Conservation (phyloP, 2,329 filamentous ascomycete species). For the Capronia americana region DNA sequence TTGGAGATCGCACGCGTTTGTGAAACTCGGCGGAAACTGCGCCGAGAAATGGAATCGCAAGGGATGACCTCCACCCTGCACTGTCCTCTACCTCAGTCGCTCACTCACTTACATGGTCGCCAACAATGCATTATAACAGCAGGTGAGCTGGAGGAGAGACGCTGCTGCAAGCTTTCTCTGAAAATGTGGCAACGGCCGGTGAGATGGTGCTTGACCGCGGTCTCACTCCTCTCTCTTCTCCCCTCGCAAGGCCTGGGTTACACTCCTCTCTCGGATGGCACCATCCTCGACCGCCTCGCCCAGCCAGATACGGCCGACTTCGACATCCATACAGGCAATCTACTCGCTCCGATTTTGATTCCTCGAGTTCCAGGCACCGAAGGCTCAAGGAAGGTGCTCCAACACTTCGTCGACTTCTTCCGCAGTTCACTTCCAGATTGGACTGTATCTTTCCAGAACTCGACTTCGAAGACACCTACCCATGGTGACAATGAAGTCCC, state of each 20-base stretch:
- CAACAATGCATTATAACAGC: background rate
- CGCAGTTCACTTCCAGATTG: conserved; percentile 74
- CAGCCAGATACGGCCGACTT: conserved; percentile 73
- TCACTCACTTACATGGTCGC: background rate
- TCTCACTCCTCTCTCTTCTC: conserved; percentile 18
- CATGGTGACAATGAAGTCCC: conserved; percentile 74
- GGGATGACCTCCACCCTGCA: background rate
- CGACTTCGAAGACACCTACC: conserved; percentile 80
- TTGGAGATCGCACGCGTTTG: conserved; percentile 13
- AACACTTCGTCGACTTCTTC: conserved; percentile 88
- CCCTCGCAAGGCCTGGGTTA: conserved; percentile 53
- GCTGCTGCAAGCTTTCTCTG: background rate
- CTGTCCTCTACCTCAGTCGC: background rate
- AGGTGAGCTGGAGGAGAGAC: background rate
- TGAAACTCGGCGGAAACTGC: conserved; percentile 27
- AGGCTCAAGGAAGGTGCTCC: conserved; percentile 73
- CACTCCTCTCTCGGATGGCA: conserved; percentile 72
- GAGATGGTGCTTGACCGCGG: conserved; percentile 16
- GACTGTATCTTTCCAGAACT: conserved; percentile 85
- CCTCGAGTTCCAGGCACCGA: conserved; percentile 87
- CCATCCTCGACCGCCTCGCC: conserved; percentile 70
- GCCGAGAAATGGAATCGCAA: conserved; percentile 21
- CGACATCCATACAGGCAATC: conserved; percentile 73
- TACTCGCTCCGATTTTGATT: conserved; percentile 85
- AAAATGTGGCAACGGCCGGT: conserved; percentile 25